Evolutionary conservation across 1,139 yeast genomes (phyloP), one percentile per base, ranked within the genome.

Genomic region (Pichia sp.): DNA sequence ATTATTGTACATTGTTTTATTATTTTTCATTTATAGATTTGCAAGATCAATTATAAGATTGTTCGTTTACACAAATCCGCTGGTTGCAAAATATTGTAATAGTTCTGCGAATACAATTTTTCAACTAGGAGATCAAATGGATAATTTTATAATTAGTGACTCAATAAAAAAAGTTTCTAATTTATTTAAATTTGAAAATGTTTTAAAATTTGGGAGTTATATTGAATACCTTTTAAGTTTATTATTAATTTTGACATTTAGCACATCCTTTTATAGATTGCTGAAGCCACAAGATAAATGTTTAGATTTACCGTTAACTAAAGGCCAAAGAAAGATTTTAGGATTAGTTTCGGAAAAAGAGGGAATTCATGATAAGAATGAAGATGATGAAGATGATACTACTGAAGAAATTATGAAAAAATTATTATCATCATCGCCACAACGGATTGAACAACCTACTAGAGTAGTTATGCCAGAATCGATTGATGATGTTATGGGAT

Each of bases 231-330:
- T 49, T 45, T 27, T 39, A 45, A 23, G 39, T 53, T 4, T 54
- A 3, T 32, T 57, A 8, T 37, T 59, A 4, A 11, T 43, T 2
- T 35, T 55, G 37, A 56, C 58, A 39, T 50, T 61, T 20, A 22
- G 49, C 2, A 40, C 54, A 5, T 46, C 58, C 29, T 22, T 50
- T 2, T 42, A 60, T 29, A 50, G 51, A 38, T 42, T 63, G 9
- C 16, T 59, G 11, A 61, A 57, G 41, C 66, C 65, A 4, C 55
- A 55, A 45, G 67, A 63, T 41, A 55, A 55, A 39, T 63, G 67
- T 47, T 46, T 61, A 11, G 67, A 63, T 43, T 47, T 63, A 35
- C 63, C 64, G 12, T 51, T 63, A 34, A 55, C 54, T 2, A 55
- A 53, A 30, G 52, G 55, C 6, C 66, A 63, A 43, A 51, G 67